Conservation (phyloP, 805 yeast species). For the Yamadazyma insecticola region DNA sequence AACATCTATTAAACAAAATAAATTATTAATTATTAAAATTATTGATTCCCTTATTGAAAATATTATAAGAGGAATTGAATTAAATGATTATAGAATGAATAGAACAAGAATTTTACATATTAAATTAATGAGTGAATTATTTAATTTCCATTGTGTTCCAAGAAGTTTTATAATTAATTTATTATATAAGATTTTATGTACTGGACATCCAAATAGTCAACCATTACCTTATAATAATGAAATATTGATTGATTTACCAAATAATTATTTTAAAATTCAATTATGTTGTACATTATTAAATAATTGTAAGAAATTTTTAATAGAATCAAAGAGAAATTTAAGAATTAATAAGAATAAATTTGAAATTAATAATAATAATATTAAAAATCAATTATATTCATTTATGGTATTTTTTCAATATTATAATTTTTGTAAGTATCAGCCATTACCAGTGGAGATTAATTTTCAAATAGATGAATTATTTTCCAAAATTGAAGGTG, state of each 20-base stretch:
- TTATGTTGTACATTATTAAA: conserved; percentile 29
- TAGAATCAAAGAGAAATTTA: conserved; percentile 2
- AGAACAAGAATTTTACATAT: conserved; percentile 59
- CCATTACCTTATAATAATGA: conserved; percentile 46
- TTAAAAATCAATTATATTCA: conserved; percentile 12
- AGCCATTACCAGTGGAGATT: conserved; percentile 61
- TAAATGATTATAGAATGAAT: conserved; percentile 53
- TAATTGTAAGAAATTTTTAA: conserved; percentile 1
- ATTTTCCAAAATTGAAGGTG: conserved; percentile 22
- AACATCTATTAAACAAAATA: conserved; percentile 24
- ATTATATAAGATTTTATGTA: conserved; percentile 52
- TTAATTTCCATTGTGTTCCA: conserved; percentile 43
- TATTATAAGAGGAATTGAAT: conserved; percentile 62
- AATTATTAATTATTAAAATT: conserved; percentile 39
- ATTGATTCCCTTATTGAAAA: conserved; percentile 64
- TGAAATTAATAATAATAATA: not conserved
- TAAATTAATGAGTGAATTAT: conserved; percentile 56
- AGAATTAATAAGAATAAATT: conserved; percentile 2
- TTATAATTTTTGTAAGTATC: conserved; percentile 57
- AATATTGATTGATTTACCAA: conserved; percentile 53
- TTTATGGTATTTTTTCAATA: conserved; percentile 66
- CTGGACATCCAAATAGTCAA: conserved; percentile 59
- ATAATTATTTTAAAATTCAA: conserved; percentile 69
- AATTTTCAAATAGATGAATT: conserved; percentile 48
- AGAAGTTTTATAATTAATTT: conserved; percentile 46